phyloP scores from a whole-genome alignment of 306 rosid species.

The Cucurbita maxima region DNA sequence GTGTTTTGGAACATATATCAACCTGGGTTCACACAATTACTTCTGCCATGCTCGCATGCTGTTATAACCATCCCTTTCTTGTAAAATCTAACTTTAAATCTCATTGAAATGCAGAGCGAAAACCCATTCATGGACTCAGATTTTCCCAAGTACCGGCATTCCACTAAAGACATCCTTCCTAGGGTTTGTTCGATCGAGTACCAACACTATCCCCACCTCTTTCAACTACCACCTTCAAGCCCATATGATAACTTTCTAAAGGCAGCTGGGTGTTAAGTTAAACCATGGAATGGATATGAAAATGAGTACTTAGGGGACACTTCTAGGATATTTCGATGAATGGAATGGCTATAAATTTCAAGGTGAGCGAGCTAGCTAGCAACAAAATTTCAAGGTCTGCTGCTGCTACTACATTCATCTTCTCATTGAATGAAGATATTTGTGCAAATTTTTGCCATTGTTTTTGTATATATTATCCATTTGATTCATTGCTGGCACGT shows the following conservation, averaged over 20 bases:
- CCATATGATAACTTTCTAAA: slow-evolving; percentile 69
- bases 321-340: not conserved
- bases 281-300: not conserved
- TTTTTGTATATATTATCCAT: not conserved
- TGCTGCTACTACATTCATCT: not conserved
- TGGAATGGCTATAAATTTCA: not conserved
- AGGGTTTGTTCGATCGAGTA: slow-evolving; percentile 43
- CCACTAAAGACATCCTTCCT: slow-evolving; percentile 18
- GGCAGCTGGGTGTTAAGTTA: slow-evolving; percentile 65
- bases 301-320: not conserved
- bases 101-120: slow-evolving; percentile 35
- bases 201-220: slow-evolving; percentile 37
- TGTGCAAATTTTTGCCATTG: not conserved
- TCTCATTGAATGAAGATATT: not conserved
- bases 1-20: not conserved
- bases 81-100: not conserved
- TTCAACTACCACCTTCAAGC: slow-evolving; percentile 51
- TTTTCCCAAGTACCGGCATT: slow-evolving; percentile 6
- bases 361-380: not conserved
- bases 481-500: not conserved
- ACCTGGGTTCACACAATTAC: not conserved
- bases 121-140: slow-evolving; percentile 48
- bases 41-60: not conserved
- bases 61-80: not conserved
- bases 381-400: not conserved